Percentiles rank a stretch among this genome's conserved stretches.
phyloP scores from a whole-genome alignment of 2,329 filamentous ascomycete species.

The Neonectria punicea region DNA sequence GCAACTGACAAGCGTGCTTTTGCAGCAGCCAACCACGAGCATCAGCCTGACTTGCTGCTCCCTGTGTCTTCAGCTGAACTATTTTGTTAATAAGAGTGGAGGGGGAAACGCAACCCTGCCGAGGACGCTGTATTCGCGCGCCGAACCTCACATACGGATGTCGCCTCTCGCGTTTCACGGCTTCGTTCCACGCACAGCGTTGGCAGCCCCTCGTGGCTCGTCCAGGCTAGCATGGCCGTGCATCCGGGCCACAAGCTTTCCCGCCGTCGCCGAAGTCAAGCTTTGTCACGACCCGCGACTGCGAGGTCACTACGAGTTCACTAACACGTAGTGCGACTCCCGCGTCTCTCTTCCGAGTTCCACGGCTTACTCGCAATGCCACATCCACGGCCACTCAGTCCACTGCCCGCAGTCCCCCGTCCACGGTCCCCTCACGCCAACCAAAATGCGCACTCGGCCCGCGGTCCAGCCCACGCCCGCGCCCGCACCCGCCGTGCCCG shows the following conservation, averaged over 20 bases:
- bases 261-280: conserved; percentile 27
- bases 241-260: conserved; percentile 34
- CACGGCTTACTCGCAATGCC: neutral
- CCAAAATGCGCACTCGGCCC: conserved; percentile 12
- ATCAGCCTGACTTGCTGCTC: neutral
- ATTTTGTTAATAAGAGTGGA: neutral
- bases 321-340: neutral
- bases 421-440: neutral
- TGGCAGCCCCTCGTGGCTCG: conserved; percentile 2
- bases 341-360: neutral
- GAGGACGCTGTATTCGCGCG: neutral
- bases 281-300: conserved; percentile 8
- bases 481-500: conserved; percentile 1
- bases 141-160: neutral
- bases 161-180: conserved; percentile 4
- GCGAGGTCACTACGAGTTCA: neutral
- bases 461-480: conserved; percentile 14
- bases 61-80: neutral
- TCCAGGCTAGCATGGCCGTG: neutral
- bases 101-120: neutral
- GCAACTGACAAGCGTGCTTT: conserved; percentile 6
- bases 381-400: neutral
- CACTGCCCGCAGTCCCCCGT: conserved; percentile 5
- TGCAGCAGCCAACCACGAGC: neutral
- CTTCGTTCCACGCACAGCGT: conserved; percentile 11